Evolutionary conservation across 2,329 filamentous ascomycete genomes (phyloP).

Genomic region (Colletotrichum camelliae): DNA sequence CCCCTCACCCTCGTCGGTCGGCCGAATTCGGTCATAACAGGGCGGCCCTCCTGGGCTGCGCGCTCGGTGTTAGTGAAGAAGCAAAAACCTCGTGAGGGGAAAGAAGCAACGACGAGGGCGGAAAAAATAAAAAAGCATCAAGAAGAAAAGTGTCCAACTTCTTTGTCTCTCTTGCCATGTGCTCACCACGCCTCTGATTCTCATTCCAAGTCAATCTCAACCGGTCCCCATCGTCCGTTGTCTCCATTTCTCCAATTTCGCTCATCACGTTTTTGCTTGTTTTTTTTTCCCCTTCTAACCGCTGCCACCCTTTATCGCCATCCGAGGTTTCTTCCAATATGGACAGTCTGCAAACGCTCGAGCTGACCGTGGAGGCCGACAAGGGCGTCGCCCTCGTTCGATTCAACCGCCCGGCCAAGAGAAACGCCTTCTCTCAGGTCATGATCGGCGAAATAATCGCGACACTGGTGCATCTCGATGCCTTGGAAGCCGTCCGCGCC

Average conservation of each 20-base stretch:
- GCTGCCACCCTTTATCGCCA: not conserved
- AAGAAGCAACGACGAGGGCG: not conserved
- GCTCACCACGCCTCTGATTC: not conserved
- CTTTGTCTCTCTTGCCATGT: conserved; percentile 8
- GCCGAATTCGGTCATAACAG: not conserved
- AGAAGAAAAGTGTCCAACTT: not conserved
- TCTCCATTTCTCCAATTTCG: not conserved
- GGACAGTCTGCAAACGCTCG: conserved; percentile 15
- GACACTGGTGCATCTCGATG: conserved; percentile 18
- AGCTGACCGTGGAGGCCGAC: conserved; percentile 3
- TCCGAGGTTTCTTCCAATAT: not conserved
- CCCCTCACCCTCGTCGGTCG: not conserved
- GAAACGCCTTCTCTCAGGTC: conserved; percentile 61
- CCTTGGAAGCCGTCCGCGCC: conserved; percentile 31
- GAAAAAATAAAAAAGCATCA: not conserved
- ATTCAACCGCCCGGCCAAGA: conserved; percentile 55
- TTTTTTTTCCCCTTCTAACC: not conserved
- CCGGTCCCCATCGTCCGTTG: not conserved
- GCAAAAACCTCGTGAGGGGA: not conserved
- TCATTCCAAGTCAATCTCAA: not conserved
- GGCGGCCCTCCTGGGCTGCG: not conserved
- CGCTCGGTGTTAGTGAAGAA: conserved; percentile 2
- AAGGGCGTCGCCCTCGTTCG: conserved; percentile 19
- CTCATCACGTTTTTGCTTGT: not conserved
- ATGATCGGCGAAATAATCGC: conserved; percentile 52